Evolutionary conservation across 306 rosid species (phyloP).

Genomic region (Trifolium repens): DNA sequence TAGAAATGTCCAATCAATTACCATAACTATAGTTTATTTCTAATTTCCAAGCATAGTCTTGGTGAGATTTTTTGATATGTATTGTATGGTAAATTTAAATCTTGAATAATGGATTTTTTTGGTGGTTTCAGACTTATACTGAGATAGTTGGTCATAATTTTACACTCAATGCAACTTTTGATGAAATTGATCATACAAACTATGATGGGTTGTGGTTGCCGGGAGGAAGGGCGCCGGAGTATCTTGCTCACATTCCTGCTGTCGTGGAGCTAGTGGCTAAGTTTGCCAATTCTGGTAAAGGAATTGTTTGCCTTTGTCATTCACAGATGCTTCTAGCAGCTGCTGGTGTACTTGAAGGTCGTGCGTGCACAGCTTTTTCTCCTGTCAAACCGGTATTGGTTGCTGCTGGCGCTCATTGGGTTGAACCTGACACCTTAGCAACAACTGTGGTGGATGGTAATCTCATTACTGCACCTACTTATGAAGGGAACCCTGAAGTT

Average conservation of each 20-base stretch:
- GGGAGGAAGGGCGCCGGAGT: constrained; percentile 92
- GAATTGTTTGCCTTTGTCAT: constrained; percentile 79
- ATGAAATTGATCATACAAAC: constrained; percentile 59
- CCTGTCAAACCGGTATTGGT: constrained; percentile 59
- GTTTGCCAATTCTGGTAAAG: constrained; percentile 60
- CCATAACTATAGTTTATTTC: constrained; percentile 18
- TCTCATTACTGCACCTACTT: constrained; percentile 63
- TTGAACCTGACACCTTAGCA: constrained; percentile 66
- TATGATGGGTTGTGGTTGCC: constrained; percentile 85
- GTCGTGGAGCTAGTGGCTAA: constrained; percentile 61
- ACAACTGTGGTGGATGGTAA: constrained; percentile 74
- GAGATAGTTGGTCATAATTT: constrained; percentile 88
- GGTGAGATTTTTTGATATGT: neutral
- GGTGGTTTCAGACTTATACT: constrained; percentile 57
- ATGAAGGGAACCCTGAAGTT: constrained; percentile 63
- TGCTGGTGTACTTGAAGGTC: constrained; percentile 68
- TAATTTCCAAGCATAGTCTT: constrained; percentile 6
- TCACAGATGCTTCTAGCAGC: constrained; percentile 88
- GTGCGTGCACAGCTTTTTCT: constrained; percentile 69
- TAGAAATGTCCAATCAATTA: neutral
- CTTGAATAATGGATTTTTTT: constrained; percentile 24
- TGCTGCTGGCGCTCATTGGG: constrained; percentile 87
- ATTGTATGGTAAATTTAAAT: constrained; percentile 2
- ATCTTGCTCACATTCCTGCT: constrained; percentile 63
- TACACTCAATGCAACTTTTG: constrained; percentile 76